Conservation (phyloP, 768 basidiomycete genomes). For the Tricholoma furcatifolium region DNA sequence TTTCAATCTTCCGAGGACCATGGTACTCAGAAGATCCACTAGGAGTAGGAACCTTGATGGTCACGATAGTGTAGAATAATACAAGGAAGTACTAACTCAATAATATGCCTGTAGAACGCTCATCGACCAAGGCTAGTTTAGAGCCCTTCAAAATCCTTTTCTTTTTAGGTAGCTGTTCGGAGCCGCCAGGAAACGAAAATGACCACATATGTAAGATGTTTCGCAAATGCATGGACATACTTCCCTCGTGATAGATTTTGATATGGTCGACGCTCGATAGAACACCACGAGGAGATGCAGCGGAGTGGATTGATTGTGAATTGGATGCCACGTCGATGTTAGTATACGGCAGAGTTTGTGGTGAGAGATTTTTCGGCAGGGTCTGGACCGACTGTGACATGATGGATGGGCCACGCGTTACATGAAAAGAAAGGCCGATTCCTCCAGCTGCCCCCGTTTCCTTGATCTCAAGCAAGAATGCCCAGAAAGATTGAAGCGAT, state of each 20-base stretch:
- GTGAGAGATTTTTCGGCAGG: neutral
- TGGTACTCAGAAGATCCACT: no score
- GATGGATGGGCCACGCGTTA: constrained; percentile 9
- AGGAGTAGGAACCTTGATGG: no score
- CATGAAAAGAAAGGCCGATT: constrained; percentile 50
- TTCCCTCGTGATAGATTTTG: constrained; percentile 59
- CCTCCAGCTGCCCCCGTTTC: constrained; percentile 37
- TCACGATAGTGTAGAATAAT: no score
- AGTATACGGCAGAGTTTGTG: neutral
- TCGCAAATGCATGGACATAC: constrained; percentile 46
- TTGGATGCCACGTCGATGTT: neutral
- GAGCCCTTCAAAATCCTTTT: constrained; percentile 47
- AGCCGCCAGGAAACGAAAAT: constrained; percentile 19
- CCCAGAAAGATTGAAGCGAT: constrained; percentile 47
- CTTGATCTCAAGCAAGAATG: constrained; percentile 42
- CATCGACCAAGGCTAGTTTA: constrained; percentile 48
- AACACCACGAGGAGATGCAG: constrained; percentile 8
- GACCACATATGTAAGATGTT: constrained; percentile 51
- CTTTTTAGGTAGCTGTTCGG: constrained; percentile 21
- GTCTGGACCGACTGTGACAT: neutral
- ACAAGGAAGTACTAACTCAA: constrained; percentile 27
- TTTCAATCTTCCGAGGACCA: no score
- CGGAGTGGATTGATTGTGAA: neutral
- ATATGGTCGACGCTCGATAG: constrained; percentile 45
- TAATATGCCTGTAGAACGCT: constrained; percentile 43